Base-by-base conservation (phyloP, 305 asterid genomes). In the Salvia sclarea region DNA sequence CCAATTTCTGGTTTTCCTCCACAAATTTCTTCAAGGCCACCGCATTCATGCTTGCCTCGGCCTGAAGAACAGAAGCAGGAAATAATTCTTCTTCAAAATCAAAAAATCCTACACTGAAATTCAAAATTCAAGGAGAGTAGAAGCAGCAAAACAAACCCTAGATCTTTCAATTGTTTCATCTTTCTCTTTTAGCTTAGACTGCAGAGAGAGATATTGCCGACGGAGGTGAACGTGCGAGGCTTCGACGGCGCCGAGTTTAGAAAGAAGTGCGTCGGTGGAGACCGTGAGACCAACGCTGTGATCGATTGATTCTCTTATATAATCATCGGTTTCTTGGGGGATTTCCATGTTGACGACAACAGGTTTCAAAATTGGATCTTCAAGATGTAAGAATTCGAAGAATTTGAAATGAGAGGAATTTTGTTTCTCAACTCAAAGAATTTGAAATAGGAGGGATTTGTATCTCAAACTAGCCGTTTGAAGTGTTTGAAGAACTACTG, bases 1-100 rank as follows among this genome's bases (percentile, higher is more conserved):
- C 97, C 73, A 91, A 59, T 68, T 81, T 94, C 83, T 89, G 91
- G 66, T 94, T 94, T 80, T 91, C 99, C 73, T 89, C 96, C 69
- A 91, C 96, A 50, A 91, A 94, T 68, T 85, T 89, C 89, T 91
- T 91, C 83, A 94, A 48, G 2, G 95, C 99, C 76, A 79, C 79
- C 0, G 96, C 99, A 75, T 84, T 94, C 96, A 94, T 76, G 76
- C 84, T 85, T 24, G 96, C 81, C 74, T 94, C 97, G 6, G 96
- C 90, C 97, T 90, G 75, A 57, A 61, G 33, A n/a, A 61, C 37
- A 22, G 60, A 37, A 61, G 40, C 28, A 24, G 28, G 43, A 25
- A 62, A 62, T 17, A 14, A 14, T 24, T 25, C 30, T 33, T 24
- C 6, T 24, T 58, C 9, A 53, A 38, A 50, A 24, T 7, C 21